phyloP scores from a whole-genome alignment of 495 filamentous ascomycete genomes.

The Tetracladium marchalianum region DNA sequence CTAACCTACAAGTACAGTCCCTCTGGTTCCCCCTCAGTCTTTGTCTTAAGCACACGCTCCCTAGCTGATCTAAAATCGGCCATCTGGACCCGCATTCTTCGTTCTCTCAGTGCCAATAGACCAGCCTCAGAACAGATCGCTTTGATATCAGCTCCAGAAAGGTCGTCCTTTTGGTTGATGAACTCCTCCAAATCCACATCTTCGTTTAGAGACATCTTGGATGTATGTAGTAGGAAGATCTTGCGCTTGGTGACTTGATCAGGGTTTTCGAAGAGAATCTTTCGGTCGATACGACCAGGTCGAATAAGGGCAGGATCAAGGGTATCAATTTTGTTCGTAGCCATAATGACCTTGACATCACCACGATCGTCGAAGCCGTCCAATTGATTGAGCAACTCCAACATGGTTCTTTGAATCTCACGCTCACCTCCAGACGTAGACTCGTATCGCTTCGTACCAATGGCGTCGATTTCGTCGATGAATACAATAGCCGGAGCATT shows the following conservation, averaged over 20 bases:
- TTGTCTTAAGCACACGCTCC: constrained; percentile 95
- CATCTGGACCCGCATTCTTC: constrained; percentile 98
- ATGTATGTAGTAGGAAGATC: constrained; percentile 98
- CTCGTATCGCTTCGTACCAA: constrained; percentile 98
- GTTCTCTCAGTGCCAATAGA: constrained; percentile 87
- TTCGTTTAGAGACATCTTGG: constrained; percentile 92
- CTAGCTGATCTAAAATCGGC: constrained; percentile 89
- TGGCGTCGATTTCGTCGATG: constrained; percentile 99
- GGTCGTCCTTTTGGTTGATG: constrained; percentile 95
- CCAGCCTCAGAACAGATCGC: constrained; percentile 98
- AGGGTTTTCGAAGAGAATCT: constrained; percentile 98
- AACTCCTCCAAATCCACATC: constrained; percentile 98
- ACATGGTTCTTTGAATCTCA: constrained; percentile 96
- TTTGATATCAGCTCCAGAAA: constrained; percentile 96
- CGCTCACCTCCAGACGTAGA: constrained; percentile 94
- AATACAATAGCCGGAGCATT: constrained; percentile 97
- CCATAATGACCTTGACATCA: constrained; percentile 99
- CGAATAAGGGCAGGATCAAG: constrained; percentile 94
- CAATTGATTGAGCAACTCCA: constrained; percentile 96
- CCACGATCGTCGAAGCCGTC: constrained; percentile 98
- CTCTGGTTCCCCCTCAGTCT: constrained; percentile 97
- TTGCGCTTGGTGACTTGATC: constrained; percentile 99
- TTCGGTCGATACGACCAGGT: constrained; percentile 95
- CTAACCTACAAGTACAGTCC: constrained; percentile 83
- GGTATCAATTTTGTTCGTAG: constrained; percentile 99